Percentiles rank a stretch among this genome's conserved stretches.
Evolutionary conservation across 2,329 filamentous ascomycete species (phyloP).

Genomic region (Escovopsis weberi): DNA sequence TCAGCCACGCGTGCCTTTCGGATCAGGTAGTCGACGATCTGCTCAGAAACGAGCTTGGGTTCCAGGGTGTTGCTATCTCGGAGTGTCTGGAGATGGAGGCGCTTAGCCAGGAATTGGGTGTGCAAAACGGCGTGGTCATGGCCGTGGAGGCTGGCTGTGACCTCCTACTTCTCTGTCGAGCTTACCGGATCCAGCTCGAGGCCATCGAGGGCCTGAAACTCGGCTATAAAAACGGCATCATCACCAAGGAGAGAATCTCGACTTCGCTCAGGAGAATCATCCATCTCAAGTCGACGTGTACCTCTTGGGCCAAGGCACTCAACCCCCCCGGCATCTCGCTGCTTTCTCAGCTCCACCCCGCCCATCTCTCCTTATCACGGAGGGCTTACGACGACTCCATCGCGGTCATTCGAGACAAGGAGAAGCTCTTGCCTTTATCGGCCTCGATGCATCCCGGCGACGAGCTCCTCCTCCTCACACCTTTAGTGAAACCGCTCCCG

Average conservation of each 20-base stretch:
- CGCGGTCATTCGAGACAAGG: constrained; percentile 81
- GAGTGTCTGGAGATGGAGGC: constrained; percentile 97
- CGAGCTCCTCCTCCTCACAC: constrained; percentile 78
- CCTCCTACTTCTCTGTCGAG: constrained; percentile 73
- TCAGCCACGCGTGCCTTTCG: constrained; percentile 87
- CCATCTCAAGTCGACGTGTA: constrained; percentile 68
- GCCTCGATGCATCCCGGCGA: constrained; percentile 71
- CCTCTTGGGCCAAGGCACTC: constrained; percentile 83
- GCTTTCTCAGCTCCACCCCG: constrained; percentile 66
- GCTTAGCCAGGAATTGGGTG: constrained; percentile 88
- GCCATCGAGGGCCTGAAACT: constrained; percentile 81
- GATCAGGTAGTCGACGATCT: constrained; percentile 88
- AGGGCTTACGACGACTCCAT: constrained; percentile 87
- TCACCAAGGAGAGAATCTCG: constrained; percentile 64
- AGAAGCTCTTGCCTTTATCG: constrained; percentile 68
- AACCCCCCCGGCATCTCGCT: constrained; percentile 67
- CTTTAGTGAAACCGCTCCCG: constrained; percentile 80
- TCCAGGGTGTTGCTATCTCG: constrained; percentile 83
- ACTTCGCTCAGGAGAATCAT: constrained; percentile 69
- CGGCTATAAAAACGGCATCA: constrained; percentile 80
- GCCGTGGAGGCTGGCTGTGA: constrained; percentile 94
- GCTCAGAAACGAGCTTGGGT: constrained; percentile 74
- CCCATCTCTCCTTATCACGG: constrained; percentile 67
- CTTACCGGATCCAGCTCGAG: constrained; percentile 78
- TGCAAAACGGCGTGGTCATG: constrained; percentile 93